Base-by-base conservation (phyloP, 306 rosid species). In the Betula pendula region DNA sequence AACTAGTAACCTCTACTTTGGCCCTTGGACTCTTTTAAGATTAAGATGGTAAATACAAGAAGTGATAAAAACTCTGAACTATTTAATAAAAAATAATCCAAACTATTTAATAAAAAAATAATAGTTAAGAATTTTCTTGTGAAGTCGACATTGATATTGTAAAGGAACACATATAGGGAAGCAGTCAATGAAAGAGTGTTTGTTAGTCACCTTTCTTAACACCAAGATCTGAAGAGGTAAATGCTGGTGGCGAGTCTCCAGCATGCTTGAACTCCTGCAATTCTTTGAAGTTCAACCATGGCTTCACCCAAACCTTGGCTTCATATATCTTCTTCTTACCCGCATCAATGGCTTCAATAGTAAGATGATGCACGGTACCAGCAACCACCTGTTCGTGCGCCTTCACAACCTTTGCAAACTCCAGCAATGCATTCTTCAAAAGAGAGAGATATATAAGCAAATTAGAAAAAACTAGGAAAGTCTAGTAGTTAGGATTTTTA, bases 221-320 rank as follows among this genome's bases (percentile, higher is more conserved):
- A 43, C 96, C 97, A 50, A 92, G 95, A 84, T 92, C 96, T 2
- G 92, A 63, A 78, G 85, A 3, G 51, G 96, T 87, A 79, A 92
- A n/a, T 0, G 83, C 81, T 10, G 85, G 81, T 9, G 85, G 80
- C 51, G 76, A 86, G 48, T 77, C 90, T 20, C 79, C 86, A 35
- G 84, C 86, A 70, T 49, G 91, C 82, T 95, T 88, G 83, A 95
- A 95, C 76, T 89, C 97, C 69, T 84, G 89, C 33, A 95, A 82
- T 79, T 95, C 97, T 85, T 90, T 95, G 77, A 88, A 90, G 81
- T 92, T 84, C 86, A 84, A 0, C 97, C 98, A 95, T 6, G 89
- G 88, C 87, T 92, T 92, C 60, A 90, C 99, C 99, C 99, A 95
- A 11, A 95, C 78, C 92, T 90, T 87, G 38, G 99, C 97, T 70